Evolutionary conservation across 192 early-diverging fungal genomes (phyloP).

Genomic region (Umbelopsis sp.): DNA sequence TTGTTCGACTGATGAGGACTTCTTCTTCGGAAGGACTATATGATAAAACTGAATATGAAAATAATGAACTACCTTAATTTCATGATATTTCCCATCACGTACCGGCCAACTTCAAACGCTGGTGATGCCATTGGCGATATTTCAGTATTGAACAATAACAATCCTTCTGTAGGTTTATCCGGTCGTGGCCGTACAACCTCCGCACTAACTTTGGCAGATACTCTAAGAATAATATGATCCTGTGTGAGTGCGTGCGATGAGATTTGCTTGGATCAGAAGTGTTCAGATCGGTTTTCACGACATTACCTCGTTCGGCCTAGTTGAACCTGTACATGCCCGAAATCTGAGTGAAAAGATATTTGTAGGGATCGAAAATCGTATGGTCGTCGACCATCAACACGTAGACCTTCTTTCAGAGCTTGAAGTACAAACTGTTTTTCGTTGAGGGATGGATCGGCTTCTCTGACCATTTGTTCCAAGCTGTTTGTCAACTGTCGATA

Average conservation of each 20-base stretch:
- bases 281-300: background rate
- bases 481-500: background rate
- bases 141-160: conserved; percentile 84
- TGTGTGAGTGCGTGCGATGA: background rate
- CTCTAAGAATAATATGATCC: conserved; percentile 34
- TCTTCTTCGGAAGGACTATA: conserved; percentile 78
- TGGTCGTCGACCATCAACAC: conserved; percentile 78
- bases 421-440: conserved; percentile 76
- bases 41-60: background rate
- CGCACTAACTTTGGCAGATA: conserved; percentile 69
- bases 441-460: conserved; percentile 46
- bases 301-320: conserved; percentile 78
- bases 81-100: background rate
- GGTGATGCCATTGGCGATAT: conserved; percentile 86
- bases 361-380: conserved; percentile 73
- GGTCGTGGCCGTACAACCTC: conserved; percentile 68
- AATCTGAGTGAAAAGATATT: conserved; percentile 68
- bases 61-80: background rate
- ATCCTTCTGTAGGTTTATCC: conserved; percentile 87
- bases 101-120: conserved; percentile 69
- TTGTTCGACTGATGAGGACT: conserved; percentile 77
- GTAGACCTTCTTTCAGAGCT: conserved; percentile 66
- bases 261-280: background rate
- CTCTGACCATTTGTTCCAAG: conserved; percentile 40
- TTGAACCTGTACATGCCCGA: conserved; percentile 75